Evolutionary conservation across 345 rosid genomes (phyloP), one percentile per base, ranked within the genome.

Genomic region (Alliaria petiolata): DNA sequence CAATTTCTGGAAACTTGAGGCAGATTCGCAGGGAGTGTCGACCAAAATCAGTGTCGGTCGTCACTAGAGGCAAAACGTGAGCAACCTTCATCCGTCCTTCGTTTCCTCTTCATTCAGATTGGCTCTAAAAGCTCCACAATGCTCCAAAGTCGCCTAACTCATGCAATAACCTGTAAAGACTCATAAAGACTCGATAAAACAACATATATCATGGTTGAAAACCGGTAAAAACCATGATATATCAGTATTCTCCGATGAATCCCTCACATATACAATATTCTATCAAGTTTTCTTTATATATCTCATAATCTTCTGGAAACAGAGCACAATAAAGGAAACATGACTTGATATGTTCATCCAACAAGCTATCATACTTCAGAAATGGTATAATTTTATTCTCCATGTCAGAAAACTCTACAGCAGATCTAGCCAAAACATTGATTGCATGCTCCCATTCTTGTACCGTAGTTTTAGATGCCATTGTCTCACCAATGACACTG

Each of bases 271-370:
- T 62, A 85, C 82, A 83, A 1, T 65, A 83, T 0, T 63, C 61
- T 12, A 70, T 38, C 13, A 85, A 70, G 62, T 55, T 64, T 3
- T 62, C 31, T 45, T 44, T 51, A 3, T 75, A 34, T 4, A 81
- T 78, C n/a, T n/a, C n/a, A n/a, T 0, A 0, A 0, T 80, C 76
- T 33, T 76, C 81, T 0, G 85, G 85, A 47, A 64, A 83, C 11
- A 85, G 47, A 78, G 75, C 58, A 19, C 81, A 83, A 40, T 79
- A 79, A 1, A 81, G 51, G 22, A 85, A 85, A 42, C 89, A 85
- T 8, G 64, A 46, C 44, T 69, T 56, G 59, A 4, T 15, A 10
- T 31, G 3, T 4, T 54, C 59, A 54, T 54, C 39, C 4, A 8
- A 19, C 2, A 82, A n/a, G 0, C 16, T 11, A 36, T 71, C 72